These are phyloP conservation scores for Cucurbita argyrosperma DNA, from an alignment of 306 rosid species.

Conservation along the genomic window DNA sequence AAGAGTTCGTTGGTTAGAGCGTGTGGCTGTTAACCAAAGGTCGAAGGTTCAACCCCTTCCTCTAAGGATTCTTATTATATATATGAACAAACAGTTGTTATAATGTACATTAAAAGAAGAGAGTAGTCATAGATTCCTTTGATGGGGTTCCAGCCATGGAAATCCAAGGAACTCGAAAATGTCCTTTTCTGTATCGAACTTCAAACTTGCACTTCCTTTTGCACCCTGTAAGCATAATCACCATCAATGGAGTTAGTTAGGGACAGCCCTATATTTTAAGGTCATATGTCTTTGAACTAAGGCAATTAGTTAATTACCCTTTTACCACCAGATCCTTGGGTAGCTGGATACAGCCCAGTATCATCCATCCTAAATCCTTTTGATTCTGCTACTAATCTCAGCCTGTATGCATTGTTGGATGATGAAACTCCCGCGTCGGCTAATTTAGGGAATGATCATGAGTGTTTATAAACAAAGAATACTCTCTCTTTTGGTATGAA, in stretches of 20 bases:
- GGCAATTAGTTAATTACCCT: constrained; percentile 22
- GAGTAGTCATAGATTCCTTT: constrained; percentile 55
- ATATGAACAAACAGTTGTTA: too few relatives aligned
- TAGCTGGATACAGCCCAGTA: constrained; percentile 70
- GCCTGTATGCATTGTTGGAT: constrained; percentile 21
- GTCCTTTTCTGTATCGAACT: constrained; percentile 58
- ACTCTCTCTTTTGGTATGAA: too few relatives aligned
- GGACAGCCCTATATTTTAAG: not conserved
- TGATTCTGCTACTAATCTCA: constrained; percentile 75
- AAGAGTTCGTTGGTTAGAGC: not conserved
- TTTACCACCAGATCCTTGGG: constrained; percentile 49
- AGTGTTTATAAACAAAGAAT: too few relatives aligned
- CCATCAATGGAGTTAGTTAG: not conserved
- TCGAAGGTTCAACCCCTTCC: not conserved
- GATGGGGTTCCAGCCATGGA: constrained; percentile 78
- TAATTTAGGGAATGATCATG: too few relatives aligned
- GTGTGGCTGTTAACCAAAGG: constrained; percentile 6
- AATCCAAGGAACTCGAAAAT: constrained; percentile 71
- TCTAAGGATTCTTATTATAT: too few relatives aligned
- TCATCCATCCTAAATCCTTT: constrained; percentile 89
- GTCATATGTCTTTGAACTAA: not conserved
- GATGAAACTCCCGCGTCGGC: too few relatives aligned
- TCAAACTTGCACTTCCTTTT: constrained; percentile 60
- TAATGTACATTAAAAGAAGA: not conserved
- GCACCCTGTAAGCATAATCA: constrained; percentile 33